Evolutionary conservation across 1,139 yeast species (phyloP).

Genomic region (Diutina sp.): DNA sequence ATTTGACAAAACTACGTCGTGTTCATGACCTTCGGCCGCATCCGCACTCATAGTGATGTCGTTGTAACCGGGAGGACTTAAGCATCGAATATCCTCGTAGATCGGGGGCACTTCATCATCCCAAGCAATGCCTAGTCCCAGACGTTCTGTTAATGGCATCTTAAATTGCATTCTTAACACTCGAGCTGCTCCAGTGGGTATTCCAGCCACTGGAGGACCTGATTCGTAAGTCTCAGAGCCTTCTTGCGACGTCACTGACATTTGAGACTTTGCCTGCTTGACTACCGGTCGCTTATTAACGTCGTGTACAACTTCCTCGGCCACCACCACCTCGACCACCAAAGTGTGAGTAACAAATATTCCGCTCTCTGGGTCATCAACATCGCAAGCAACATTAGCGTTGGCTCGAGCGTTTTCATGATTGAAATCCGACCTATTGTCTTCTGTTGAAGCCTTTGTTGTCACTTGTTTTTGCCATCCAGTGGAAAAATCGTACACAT

Average conservation of each 20-base stretch:
- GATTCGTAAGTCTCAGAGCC: slow-evolving; percentile 3
- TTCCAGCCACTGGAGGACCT: slow-evolving; percentile 32
- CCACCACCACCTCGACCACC: slow-evolving; percentile 81
- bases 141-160: slow-evolving; percentile 66
- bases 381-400: slow-evolving; percentile 64
- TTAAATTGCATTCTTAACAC: slow-evolving; percentile 92
- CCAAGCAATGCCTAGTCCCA: slow-evolving; percentile 96
- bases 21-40: neutral
- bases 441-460: slow-evolving; percentile 17
- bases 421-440: slow-evolving; percentile 14
- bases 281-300: slow-evolving; percentile 5
- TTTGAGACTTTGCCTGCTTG: neutral
- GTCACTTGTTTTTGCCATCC: slow-evolving; percentile 22
- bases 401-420: slow-evolving; percentile 22
- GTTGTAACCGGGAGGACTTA: slow-evolving; percentile 75
- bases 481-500: slow-evolving; percentile 43
- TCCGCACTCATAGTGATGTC: neutral
- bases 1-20: neutral
- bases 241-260: slow-evolving; percentile 5
- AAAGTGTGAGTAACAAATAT: slow-evolving; percentile 62
- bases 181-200: slow-evolving; percentile 91
- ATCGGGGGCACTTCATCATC: slow-evolving; percentile 98
- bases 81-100: slow-evolving; percentile 68
- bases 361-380: slow-evolving; percentile 74
- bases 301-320: slow-evolving; percentile 62